Conservation (phyloP, 495 filamentous ascomycete genomes). For the Aspergillus ostianus region DNA sequence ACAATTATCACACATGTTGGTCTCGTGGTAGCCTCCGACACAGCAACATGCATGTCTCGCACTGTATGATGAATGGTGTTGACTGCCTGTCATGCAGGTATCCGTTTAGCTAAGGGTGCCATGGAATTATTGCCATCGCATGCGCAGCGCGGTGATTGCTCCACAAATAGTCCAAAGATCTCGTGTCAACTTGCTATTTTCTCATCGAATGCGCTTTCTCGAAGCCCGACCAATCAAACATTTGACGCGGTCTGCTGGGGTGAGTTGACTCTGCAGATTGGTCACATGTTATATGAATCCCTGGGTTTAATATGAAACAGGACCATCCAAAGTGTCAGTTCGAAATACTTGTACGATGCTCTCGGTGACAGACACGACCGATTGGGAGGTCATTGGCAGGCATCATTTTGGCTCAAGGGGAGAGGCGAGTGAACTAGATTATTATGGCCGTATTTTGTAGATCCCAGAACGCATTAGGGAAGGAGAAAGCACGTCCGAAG, state of each 20-base stretch:
- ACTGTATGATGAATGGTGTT: background rate
- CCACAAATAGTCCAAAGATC: slow-evolving; percentile 14
- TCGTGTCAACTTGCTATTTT: slow-evolving; percentile 1
- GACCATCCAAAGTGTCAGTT: slow-evolving; percentile 6
- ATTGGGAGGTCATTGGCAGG: background rate
- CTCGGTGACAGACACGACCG: slow-evolving; percentile 2
- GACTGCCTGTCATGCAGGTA: slow-evolving; percentile 14
- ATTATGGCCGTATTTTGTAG: background rate
- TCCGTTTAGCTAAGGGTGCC: slow-evolving; percentile 10
- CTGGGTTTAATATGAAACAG: slow-evolving; percentile 19
- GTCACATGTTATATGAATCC: slow-evolving; percentile 14
- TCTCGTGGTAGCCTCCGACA: slow-evolving; percentile 11
- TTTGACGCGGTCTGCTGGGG: background rate
- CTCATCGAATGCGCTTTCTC: slow-evolving; percentile 5
- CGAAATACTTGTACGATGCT: slow-evolving; percentile 9
- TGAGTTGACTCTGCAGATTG: slow-evolving; percentile 10
- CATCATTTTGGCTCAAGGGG: slow-evolving; percentile 1
- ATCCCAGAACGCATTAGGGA: background rate
- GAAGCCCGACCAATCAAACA: slow-evolving; percentile 12
- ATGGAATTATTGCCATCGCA: slow-evolving; percentile 10
- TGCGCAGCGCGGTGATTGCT: slow-evolving; percentile 13
- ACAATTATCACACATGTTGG: slow-evolving; percentile 3
- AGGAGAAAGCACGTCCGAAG: background rate
- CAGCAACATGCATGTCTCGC: slow-evolving; percentile 6
- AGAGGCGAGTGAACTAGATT: background rate